These are phyloP conservation scores for Brassica nigra DNA, from an alignment of 345 rosid genomes.

Conservation along the genomic window DNA sequence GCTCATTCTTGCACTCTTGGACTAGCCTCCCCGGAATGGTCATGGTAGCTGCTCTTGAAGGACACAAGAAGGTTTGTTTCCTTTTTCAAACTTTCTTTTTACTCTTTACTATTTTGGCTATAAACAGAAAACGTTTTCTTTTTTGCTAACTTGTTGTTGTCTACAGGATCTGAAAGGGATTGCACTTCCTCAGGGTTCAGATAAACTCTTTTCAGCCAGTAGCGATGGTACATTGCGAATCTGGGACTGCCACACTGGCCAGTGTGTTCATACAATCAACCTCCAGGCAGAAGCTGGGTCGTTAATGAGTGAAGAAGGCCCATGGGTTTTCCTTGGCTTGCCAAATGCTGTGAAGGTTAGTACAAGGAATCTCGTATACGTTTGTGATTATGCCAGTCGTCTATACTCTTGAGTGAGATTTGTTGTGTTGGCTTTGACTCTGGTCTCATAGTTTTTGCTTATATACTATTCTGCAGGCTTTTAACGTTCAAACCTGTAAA, in stretches of 20 bases:
- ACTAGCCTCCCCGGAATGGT: slow-evolving; percentile 30
- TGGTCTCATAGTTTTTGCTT: slow-evolving; percentile 9
- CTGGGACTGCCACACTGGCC: slow-evolving; percentile 66
- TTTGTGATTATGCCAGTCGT: neutral
- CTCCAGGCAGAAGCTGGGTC: slow-evolving; percentile 54
- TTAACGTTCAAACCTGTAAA: slow-evolving; percentile 46
- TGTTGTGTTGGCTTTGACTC: neutral
- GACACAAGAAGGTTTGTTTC: slow-evolving; percentile 37
- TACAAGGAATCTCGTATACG: neutral
- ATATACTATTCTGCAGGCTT: slow-evolving; percentile 46
- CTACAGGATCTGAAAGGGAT: slow-evolving; percentile 52
- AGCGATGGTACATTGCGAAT: slow-evolving; percentile 48
- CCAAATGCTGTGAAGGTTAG: slow-evolving; percentile 57
- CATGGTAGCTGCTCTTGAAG: slow-evolving; percentile 39
- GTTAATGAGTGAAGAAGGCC: slow-evolving; percentile 57
- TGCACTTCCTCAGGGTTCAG: slow-evolving; percentile 52
- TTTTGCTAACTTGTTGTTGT: neutral
- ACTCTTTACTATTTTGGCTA: neutral
- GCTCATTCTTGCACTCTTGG: slow-evolving; percentile 43
- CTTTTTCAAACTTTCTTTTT: neutral
- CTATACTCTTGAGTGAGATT: neutral
- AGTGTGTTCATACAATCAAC: slow-evolving; percentile 37
- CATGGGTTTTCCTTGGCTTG: slow-evolving; percentile 68
- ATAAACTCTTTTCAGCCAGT: slow-evolving; percentile 63
- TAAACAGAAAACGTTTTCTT: neutral